phyloP scores from a whole-genome alignment of 1,139 yeast genomes.

The Blastobotrys raffinosifermentans region DNA sequence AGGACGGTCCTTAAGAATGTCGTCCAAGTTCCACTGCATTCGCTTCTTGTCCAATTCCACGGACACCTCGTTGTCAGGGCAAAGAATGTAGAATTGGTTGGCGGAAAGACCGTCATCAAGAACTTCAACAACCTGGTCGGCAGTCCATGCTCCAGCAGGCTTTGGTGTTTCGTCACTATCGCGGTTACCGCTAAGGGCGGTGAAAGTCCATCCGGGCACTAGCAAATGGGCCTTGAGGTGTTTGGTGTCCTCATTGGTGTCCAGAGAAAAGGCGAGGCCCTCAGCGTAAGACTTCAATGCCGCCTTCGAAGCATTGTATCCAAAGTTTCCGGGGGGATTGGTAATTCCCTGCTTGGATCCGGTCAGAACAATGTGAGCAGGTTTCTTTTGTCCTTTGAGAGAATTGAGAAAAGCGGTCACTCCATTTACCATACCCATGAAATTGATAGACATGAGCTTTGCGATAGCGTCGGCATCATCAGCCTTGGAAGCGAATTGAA shows the following conservation, averaged over 20 bases:
- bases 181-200: slow-evolving; percentile 22
- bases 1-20: slow-evolving; percentile 20
- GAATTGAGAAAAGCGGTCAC: slow-evolving; percentile 22
- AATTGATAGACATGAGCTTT: slow-evolving; percentile 22
- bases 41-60: slow-evolving; percentile 23
- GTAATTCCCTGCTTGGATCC: slow-evolving; percentile 31
- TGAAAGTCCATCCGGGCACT: slow-evolving; percentile 30
- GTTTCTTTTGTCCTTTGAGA: slow-evolving; percentile 15
- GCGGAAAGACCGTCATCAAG: slow-evolving; percentile 18
- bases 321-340: slow-evolving; percentile 30
- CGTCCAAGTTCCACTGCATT: slow-evolving; percentile 23
- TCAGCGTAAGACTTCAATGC: slow-evolving; percentile 27
- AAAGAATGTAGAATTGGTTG: slow-evolving; percentile 24
- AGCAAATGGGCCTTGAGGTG: slow-evolving; percentile 22
- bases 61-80: slow-evolving; percentile 27
- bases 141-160: slow-evolving; percentile 28
- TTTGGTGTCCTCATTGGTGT: slow-evolving; percentile 9
- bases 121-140: slow-evolving; percentile 25
- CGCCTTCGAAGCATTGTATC: slow-evolving; percentile 29
- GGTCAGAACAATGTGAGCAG: slow-evolving; percentile 22
- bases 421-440: slow-evolving; percentile 25
- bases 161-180: slow-evolving; percentile 15
- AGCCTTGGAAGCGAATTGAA: slow-evolving; percentile 15
- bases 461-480: slow-evolving; percentile 17
- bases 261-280: slow-evolving; percentile 23